Evolutionary conservation across 768 basidiomycete genomes (phyloP), one percentile per base, ranked within the genome.

Genomic region (Rhizopogon salebrosus): DNA sequence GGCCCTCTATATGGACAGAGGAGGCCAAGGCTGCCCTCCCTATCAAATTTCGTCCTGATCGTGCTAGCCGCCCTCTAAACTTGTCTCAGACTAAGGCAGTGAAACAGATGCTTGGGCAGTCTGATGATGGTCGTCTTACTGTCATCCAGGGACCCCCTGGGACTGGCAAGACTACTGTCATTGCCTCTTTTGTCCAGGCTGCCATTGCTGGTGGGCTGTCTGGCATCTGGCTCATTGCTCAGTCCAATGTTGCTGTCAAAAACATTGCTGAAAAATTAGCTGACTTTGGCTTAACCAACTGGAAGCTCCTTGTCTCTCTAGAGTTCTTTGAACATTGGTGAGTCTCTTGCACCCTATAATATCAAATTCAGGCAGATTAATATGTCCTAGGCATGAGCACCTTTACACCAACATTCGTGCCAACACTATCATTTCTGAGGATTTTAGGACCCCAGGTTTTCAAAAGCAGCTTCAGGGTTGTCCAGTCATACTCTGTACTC

Each of bases 241-340:
- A 93, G 62, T 87, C 86, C 16, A 93, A 93, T 72, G 82, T 92
- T 45, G 91, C 89, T 42, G 91, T 92, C 20, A 92, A 90, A 67
- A 92, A 93, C 58, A 92, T 93, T 70, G 90, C 88, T 49, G 86
- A 89, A 61, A 89, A 90, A 70, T 70, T 93, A 16, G 66, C 73
- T n/a, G 66, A 75, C 7, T 71, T 78, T 61, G 75, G 70, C 0
- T 80, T 89, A 54, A 40, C 58, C 3, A 57, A 78, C 8, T 93
- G 83, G 78, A 82, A 72, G 55, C 72, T 93, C 2, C 63, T 92
- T 3, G 85, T 92, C n/a, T 85, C 90, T 1, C 69, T 60, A 69
- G 79, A 84, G 0, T 93, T 92, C 61, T 76, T 81, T 57, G 66
- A 64, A 63, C 76, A 74, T 54, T 90, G 89, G 89, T 89, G 58